Percentiles rank a stretch among this genome's conserved stretches.
Conservation (phyloP, 352 stramenopile genomes). For the Phytopythium mirpurense region DNA sequence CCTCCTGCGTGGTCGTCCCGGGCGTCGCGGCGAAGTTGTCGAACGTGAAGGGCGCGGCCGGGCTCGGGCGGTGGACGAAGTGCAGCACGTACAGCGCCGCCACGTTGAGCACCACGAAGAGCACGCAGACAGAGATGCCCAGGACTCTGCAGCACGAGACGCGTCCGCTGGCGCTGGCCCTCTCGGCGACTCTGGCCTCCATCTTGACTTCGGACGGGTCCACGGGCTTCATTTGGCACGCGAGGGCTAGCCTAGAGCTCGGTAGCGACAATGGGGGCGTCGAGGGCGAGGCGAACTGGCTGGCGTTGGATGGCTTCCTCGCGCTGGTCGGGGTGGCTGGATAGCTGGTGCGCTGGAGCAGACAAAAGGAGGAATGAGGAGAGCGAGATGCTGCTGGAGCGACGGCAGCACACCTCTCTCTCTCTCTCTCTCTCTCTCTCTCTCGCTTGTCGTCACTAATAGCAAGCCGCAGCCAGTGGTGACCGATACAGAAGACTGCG, state of each 20-base stretch:
- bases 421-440: too few species aligned
- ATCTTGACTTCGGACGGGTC: slow-evolving; percentile 45
- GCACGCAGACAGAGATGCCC: slow-evolving; percentile 26
- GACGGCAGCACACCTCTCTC: too few species aligned
- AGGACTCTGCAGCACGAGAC: slow-evolving; percentile 12
- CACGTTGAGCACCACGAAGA: slow-evolving; percentile 60
- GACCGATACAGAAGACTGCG: too few species aligned
- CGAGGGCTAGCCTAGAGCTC: slow-evolving; percentile 1
- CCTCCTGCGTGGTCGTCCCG: slow-evolving; percentile 11
- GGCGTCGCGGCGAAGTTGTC: slow-evolving; percentile 19
- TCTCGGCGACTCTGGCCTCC: slow-evolving; percentile 9
- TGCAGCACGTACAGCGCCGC: slow-evolving; percentile 58
- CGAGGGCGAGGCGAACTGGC: not conserved
- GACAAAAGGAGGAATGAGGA: slow-evolving; percentile 19
- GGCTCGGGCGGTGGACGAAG: slow-evolving; percentile 43
- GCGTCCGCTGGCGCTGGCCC: not conserved
- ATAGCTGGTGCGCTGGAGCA: slow-evolving; percentile 14
- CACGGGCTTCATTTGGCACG: slow-evolving; percentile 24
- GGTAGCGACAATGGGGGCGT: too few species aligned
- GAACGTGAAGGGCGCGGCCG: slow-evolving; percentile 37
- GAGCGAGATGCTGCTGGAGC: not conserved
- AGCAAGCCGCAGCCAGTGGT: too few species aligned
- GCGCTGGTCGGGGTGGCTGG: slow-evolving; percentile 7
- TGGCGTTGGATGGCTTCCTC: not conserved
- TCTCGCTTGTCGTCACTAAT: too few species aligned